phyloP scores from a whole-genome alignment of 2,329 filamentous ascomycete species.

The Pseudocercospora vitis region DNA sequence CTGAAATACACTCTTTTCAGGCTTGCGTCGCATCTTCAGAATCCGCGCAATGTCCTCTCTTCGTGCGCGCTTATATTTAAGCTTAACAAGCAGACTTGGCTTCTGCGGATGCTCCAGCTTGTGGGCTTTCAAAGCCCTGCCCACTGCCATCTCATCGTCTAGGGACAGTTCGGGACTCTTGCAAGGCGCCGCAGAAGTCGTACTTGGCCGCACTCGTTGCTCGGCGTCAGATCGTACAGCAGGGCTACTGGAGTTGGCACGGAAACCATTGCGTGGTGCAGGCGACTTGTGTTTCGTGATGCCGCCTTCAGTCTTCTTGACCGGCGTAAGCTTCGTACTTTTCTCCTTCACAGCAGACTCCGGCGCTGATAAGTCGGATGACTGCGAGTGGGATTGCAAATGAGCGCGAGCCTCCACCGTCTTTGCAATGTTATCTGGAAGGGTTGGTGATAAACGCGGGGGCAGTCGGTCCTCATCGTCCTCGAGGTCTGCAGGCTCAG shows the following conservation, averaged over 20 bases:
- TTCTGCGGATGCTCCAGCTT: constrained; percentile 13
- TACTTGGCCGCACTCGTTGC: constrained; percentile 16
- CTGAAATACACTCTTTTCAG: constrained; percentile 22
- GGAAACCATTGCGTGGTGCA: constrained; percentile 33
- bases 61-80: constrained; percentile 34
- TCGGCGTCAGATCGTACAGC: constrained; percentile 28
- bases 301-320: constrained; percentile 20
- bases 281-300: constrained; percentile 32
- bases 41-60: constrained; percentile 32
- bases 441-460: constrained; percentile 57
- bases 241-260: constrained; percentile 33
- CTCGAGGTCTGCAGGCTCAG: background rate
- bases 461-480: constrained; percentile 44
- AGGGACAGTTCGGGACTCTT: constrained; percentile 22
- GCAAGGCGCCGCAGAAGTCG: constrained; percentile 12
- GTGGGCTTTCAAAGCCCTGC: constrained; percentile 19
- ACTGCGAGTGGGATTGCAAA: constrained; percentile 23
- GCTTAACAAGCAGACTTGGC: constrained; percentile 28
- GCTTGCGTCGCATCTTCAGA: constrained; percentile 32
- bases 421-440: constrained; percentile 57
- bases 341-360: constrained; percentile 26
- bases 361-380: constrained; percentile 21
- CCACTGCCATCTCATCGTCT: constrained; percentile 27
- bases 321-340: constrained; percentile 25
- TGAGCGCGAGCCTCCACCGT: constrained; percentile 47